phyloP scores from a whole-genome alignment of 768 basidiomycete species.

The Tricholoma hemisulphureum region DNA sequence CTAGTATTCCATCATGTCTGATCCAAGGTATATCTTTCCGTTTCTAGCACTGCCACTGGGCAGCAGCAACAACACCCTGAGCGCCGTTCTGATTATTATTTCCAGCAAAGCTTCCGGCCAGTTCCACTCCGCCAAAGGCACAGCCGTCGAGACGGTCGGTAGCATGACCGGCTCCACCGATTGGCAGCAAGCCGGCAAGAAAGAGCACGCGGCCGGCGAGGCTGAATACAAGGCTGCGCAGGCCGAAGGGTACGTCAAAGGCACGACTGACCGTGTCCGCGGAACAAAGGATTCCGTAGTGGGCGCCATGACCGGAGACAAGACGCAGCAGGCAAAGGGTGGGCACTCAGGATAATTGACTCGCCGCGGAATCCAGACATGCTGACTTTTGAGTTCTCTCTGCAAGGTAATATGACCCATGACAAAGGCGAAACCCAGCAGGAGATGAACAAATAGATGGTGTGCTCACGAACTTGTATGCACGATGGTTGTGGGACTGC shows the following conservation, averaged over 20 bases:
- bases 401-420: constrained; percentile 49
- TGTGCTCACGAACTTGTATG: neutral
- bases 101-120: constrained; percentile 13
- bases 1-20: neutral
- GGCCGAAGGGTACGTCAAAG: constrained; percentile 47
- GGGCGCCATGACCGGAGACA: constrained; percentile 50
- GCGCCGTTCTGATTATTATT: neutral
- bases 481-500: too few relatives aligned
- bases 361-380: too few relatives aligned
- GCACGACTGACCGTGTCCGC: constrained; percentile 38
- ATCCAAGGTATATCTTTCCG: neutral
- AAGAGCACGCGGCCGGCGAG: constrained; percentile 47
- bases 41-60: neutral
- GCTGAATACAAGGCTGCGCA: constrained; percentile 43
- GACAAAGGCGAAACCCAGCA: constrained; percentile 59
- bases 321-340: constrained; percentile 40
- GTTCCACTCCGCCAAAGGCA: constrained; percentile 39
- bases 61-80: too few relatives aligned
- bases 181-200: constrained; percentile 40
- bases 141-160: constrained; percentile 35
- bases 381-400: neutral
- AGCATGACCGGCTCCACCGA: constrained; percentile 38
- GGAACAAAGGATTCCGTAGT: constrained; percentile 49
- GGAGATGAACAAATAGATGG: neutral
- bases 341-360: neutral